Conservation (phyloP, 2,329 filamentous ascomycete species). For the Aspergillus unguis region DNA sequence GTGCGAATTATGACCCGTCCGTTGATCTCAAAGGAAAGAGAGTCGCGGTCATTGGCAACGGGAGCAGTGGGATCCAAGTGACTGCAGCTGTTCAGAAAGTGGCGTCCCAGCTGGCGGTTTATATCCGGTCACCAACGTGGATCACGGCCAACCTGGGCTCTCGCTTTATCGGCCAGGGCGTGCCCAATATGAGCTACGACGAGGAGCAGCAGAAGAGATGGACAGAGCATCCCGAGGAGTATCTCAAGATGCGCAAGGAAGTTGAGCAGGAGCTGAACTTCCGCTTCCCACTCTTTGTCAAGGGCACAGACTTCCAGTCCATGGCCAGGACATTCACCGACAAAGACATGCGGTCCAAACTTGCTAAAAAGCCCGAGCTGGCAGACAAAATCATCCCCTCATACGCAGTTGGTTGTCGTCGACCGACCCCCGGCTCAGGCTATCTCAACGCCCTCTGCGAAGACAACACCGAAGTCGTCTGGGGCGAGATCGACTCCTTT, state of each 20-base stretch:
- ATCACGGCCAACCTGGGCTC: background rate
- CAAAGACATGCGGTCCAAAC: background rate
- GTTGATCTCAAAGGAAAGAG: background rate
- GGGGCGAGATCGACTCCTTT: constrained; percentile 39
- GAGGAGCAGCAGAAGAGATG: background rate
- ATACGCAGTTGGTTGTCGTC: constrained; percentile 32
- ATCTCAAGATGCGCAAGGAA: background rate
- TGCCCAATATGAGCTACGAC: background rate
- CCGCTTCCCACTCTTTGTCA: background rate
- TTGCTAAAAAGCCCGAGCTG: background rate
- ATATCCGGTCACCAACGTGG: background rate
- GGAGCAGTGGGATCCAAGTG: background rate
- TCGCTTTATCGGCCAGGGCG: background rate
- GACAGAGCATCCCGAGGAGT: background rate
- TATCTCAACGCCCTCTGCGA: constrained; percentile 43
- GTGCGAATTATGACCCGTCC: background rate
- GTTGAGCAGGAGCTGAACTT: background rate
- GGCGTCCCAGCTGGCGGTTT: background rate
- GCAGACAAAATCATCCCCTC: background rate
- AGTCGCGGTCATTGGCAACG: background rate
- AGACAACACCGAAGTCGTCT: constrained; percentile 45
- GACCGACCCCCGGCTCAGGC: constrained; percentile 42
- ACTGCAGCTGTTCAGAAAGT: background rate
- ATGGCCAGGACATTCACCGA: background rate
- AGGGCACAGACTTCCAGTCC: background rate